Percentiles rank a stretch among this genome's conserved stretches.
Conservation (phyloP, 768 basidiomycete species). For the Lactifluus subvellereus region DNA sequence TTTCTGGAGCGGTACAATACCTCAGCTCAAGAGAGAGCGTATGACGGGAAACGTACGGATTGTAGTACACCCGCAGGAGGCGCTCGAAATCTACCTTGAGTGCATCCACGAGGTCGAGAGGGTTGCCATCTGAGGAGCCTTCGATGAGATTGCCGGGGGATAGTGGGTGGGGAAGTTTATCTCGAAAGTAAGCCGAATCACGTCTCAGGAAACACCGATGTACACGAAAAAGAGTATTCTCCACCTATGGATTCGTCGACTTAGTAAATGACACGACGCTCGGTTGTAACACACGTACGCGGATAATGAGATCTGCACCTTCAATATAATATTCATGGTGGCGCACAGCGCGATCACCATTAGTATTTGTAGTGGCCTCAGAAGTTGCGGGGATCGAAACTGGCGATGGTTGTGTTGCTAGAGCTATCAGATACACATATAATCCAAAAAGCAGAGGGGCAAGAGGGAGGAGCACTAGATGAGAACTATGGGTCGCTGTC, state of each 20-base stretch:
- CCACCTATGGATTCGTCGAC: not conserved
- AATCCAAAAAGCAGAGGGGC: not conserved
- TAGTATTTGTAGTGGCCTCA: not conserved
- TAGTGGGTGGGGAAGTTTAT: constrained; percentile 24
- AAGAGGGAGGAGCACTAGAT: not conserved
- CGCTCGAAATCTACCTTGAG: constrained; percentile 27
- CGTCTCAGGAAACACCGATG: constrained; percentile 30
- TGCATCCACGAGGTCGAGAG: constrained; percentile 28
- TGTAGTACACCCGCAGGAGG: constrained; percentile 32
- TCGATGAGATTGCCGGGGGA: constrained; percentile 23
- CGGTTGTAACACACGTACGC: constrained; percentile 23
- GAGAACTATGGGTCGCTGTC: not conserved
- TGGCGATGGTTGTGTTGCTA: not conserved
- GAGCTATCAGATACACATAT: not conserved
- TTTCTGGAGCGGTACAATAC: constrained; percentile 34
- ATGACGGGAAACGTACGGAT: constrained; percentile 26
- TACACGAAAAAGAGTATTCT: constrained; percentile 11
- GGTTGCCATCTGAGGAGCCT: constrained; percentile 29
- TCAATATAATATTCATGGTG: constrained; percentile 44
- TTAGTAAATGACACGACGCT: not conserved
- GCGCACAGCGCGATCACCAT: constrained; percentile 24
- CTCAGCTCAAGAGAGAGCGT: not conserved
- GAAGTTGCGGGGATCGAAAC: not conserved
- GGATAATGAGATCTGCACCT: constrained; percentile 43
- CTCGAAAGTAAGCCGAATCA: constrained; percentile 28